Percentiles rank a stretch among this genome's conserved stretches.
Conservation (phyloP, 2,329 filamentous ascomycete genomes). For the Chaetothyriales sp. region DNA sequence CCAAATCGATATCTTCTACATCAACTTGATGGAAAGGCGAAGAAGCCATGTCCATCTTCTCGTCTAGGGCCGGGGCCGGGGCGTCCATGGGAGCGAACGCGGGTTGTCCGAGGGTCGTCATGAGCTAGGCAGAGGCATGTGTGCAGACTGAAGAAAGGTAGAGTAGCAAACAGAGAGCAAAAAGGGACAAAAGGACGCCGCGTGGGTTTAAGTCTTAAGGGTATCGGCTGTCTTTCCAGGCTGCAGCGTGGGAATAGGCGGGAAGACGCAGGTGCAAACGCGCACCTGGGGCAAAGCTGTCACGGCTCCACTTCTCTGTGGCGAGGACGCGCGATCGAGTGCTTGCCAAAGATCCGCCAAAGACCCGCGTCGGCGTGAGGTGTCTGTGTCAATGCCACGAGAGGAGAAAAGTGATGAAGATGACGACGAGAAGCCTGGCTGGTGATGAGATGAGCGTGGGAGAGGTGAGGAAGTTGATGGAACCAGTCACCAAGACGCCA, state of each 20-base stretch:
- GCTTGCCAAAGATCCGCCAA: not conserved
- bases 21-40: slow-evolving; percentile 13
- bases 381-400: not conserved
- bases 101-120: not conserved
- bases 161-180: not conserved
- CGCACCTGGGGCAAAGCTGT: not conserved
- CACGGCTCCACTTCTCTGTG: not conserved
- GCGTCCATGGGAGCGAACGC: slow-evolving; percentile 5
- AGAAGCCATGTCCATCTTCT: slow-evolving; percentile 17
- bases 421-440: not conserved
- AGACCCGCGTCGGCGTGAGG: not conserved
- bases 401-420: not conserved
- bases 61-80: slow-evolving; percentile 11
- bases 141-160: not conserved
- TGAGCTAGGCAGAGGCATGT: not conserved
- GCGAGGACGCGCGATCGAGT: not conserved
- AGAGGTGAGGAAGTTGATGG: not conserved
- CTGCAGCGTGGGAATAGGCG: not conserved
- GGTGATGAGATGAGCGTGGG: too few relatives aligned
- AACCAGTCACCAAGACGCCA: not conserved
- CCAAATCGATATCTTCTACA: slow-evolving; percentile 17
- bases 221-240: not conserved
- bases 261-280: not conserved
- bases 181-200: not conserved
- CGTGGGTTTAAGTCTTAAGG: not conserved